Evolutionary conservation across 1,284 basidiomycete genomes (phyloP).

Genomic region (Kwoniella shivajii): DNA sequence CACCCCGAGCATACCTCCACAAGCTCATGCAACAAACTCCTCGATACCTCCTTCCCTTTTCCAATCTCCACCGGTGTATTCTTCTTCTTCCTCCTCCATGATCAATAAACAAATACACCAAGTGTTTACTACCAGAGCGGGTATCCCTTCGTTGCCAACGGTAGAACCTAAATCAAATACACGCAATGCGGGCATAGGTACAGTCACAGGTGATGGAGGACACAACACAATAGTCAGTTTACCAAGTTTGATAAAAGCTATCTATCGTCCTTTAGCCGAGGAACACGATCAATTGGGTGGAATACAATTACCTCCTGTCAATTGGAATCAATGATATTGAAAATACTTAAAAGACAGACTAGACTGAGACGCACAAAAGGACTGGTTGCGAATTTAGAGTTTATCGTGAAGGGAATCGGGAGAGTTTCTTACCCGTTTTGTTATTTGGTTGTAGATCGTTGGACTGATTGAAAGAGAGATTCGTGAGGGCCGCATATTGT

Average conservation of each 20-base stretch:
- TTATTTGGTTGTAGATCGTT: too few relatives aligned
- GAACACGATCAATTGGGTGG: not conserved
- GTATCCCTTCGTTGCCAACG: constrained; percentile 6
- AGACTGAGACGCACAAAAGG: too few relatives aligned
- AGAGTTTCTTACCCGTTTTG: too few relatives aligned
- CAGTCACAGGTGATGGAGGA: not conserved
- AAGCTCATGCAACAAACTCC: not conserved
- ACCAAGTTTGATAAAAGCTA: not conserved
- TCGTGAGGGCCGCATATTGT: too few relatives aligned
- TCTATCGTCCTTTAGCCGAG: not conserved
- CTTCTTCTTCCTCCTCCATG: not conserved
- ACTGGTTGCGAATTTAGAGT: too few relatives aligned
- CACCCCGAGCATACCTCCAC: not conserved
- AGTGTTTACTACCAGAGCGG: not conserved
- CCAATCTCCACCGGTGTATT: not conserved
- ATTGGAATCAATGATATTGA: too few relatives aligned
- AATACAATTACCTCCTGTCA: not conserved
- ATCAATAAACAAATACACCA: not conserved
- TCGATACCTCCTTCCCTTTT: not conserved
- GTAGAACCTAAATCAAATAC: not conserved
- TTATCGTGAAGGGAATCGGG: too few relatives aligned
- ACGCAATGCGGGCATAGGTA: not conserved
- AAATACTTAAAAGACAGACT: too few relatives aligned
- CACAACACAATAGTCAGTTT: not conserved
- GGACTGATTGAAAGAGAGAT: too few relatives aligned